Conservation (phyloP, 2,329 filamentous ascomycete genomes). For the Pseudogymnoascus sp. region DNA sequence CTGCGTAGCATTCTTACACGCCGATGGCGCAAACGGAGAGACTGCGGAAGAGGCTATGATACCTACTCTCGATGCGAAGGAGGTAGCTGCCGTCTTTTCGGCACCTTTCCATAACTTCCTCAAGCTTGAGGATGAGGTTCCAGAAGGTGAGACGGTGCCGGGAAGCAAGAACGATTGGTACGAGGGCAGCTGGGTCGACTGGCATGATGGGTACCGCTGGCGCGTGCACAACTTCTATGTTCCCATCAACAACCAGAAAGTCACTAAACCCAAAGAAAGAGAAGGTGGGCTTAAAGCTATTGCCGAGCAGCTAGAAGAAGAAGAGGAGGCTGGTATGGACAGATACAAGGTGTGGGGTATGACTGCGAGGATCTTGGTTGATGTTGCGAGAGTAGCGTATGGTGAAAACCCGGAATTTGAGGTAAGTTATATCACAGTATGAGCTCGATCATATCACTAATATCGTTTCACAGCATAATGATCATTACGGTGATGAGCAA, state of each 20-base stretch:
- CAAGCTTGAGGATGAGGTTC: slow-evolving; percentile 49
- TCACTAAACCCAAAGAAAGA: slow-evolving; percentile 49
- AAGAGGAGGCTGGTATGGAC: slow-evolving; percentile 39
- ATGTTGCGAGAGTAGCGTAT: slow-evolving; percentile 80
- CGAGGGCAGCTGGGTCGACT: slow-evolving; percentile 72
- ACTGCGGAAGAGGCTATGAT: slow-evolving; percentile 66
- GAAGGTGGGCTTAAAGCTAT: slow-evolving; percentile 40
- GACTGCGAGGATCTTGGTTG: slow-evolving; percentile 85
- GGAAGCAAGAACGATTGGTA: slow-evolving; percentile 59
- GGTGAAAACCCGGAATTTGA: slow-evolving; percentile 79
- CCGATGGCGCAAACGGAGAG: slow-evolving; percentile 41
- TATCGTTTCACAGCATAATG: slow-evolving; percentile 23
- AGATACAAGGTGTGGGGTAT: slow-evolving; percentile 89
- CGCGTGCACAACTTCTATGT: slow-evolving; percentile 88
- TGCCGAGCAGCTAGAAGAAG: slow-evolving; percentile 41
- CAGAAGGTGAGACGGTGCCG: slow-evolving; percentile 26
- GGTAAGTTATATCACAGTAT: slow-evolving; percentile 23
- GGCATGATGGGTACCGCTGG: slow-evolving; percentile 69
- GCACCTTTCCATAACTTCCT: slow-evolving; percentile 84
- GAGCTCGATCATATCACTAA: slow-evolving; percentile 9
- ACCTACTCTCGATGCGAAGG: slow-evolving; percentile 76
- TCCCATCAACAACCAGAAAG: slow-evolving; percentile 64
- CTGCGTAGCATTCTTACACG: slow-evolving; percentile 71
- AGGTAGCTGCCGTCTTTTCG: slow-evolving; percentile 91
- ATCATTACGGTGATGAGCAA: slow-evolving; percentile 47